Percentiles rank a stretch among this genome's conserved stretches.
Conservation (phyloP, 208 protist genomes). For the Leishmania arabica region DNA sequence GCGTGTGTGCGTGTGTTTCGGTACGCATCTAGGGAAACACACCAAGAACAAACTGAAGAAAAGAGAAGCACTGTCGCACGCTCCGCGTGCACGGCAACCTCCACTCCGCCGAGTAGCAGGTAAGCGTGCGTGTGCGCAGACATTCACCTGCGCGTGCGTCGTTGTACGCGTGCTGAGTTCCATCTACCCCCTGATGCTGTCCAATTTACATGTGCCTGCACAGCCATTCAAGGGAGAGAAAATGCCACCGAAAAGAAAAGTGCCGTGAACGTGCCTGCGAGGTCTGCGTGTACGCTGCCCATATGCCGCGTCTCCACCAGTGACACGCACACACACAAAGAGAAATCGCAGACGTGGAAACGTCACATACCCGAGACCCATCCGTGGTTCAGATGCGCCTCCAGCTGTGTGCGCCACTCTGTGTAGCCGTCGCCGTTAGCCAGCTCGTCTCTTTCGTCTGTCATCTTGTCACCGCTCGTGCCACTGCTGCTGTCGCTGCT, state of each 20-base stretch:
- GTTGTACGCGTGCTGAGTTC: background rate
- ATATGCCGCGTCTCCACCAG: background rate
- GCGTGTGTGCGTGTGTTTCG: background rate
- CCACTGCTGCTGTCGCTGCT: background rate
- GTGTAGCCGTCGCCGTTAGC: background rate
- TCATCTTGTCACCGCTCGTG: background rate
- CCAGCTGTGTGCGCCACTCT: slow-evolving; percentile 6
- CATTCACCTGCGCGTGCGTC: background rate
- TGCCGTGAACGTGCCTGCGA: background rate
- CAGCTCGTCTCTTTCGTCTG: background rate
- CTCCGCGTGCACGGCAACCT: background rate
- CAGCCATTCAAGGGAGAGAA: background rate
- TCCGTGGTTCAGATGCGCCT: background rate
- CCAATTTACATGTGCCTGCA: background rate
- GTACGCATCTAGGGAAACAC: background rate
- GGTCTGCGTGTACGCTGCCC: background rate
- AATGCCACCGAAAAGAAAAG: background rate
- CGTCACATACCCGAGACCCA: background rate
- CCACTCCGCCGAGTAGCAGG: background rate
- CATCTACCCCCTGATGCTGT: background rate
- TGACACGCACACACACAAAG: background rate
- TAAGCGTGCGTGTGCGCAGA: background rate
- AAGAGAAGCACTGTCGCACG: background rate
- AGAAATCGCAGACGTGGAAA: no score
- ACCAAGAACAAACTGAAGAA: background rate